These are phyloP conservation scores for Jatropha curcas DNA, from an alignment of 345 rosid genomes.

Conservation along the genomic window DNA sequence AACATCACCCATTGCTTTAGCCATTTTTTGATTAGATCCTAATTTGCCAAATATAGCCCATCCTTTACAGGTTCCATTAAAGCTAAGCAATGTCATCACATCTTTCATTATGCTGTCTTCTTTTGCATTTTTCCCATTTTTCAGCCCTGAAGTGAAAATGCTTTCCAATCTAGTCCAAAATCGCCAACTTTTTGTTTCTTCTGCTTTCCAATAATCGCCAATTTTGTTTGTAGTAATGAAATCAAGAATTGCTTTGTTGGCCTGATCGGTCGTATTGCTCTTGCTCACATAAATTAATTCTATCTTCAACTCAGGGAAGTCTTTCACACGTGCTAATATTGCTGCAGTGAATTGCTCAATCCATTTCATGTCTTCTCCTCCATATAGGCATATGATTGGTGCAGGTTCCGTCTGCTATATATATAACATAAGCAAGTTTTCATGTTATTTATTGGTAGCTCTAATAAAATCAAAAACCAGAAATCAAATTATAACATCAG, in stretches of 20 bases:
- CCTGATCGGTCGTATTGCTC: not conserved
- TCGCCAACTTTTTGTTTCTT: not conserved
- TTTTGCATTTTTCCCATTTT: not conserved
- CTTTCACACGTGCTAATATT: not conserved
- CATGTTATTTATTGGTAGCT: too few relatives aligned
- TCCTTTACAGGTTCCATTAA: not conserved
- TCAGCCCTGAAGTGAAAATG: not conserved
- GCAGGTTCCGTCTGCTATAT: not conserved
- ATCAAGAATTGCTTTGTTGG: not conserved
- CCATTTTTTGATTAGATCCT: not conserved
- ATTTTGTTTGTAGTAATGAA: too few relatives aligned
- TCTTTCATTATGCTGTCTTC: not conserved
- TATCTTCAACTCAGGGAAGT: not conserved
- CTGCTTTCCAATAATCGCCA: not conserved
- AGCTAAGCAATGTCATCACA: not conserved
- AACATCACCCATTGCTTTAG: not conserved
- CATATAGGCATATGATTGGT: not conserved
- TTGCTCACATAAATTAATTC: conserved; percentile 2
- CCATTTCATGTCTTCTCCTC: conserved; percentile 9
- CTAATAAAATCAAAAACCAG: too few relatives aligned
- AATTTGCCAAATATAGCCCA: not conserved
- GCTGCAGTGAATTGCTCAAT: not conserved
- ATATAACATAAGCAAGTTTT: too few relatives aligned
- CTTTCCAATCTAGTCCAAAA: not conserved
- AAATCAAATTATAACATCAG: too few relatives aligned